These are phyloP conservation scores for Pestalotiopsis sp. DNA, from an alignment of 2,329 filamentous ascomycete genomes.

Conservation along the genomic window DNA sequence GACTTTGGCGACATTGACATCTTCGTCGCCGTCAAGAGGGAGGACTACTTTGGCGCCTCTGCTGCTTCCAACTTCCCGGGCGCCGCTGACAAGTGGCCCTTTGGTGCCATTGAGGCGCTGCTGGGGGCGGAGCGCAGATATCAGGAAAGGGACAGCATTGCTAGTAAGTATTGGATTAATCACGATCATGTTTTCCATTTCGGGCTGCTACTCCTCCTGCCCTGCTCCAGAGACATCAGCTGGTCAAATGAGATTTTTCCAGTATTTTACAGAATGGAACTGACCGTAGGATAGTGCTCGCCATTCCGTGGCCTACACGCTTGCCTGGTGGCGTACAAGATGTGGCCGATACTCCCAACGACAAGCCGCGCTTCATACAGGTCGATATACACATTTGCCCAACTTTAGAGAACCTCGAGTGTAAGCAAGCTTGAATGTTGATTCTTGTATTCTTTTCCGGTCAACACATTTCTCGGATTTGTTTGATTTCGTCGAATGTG, in stretches of 20 bases:
- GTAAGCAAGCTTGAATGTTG: constrained; percentile 30
- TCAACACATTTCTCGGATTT: background rate
- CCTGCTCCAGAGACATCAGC: background rate
- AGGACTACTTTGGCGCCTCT: constrained; percentile 15
- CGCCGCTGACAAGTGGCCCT: constrained; percentile 17
- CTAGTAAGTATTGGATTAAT: background rate
- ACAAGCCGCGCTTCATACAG: constrained; percentile 56
- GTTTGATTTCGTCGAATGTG: too few relatives aligned
- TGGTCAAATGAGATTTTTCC: background rate
- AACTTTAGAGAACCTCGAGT: constrained; percentile 48
- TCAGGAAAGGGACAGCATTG: constrained; percentile 19
- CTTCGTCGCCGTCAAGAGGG: constrained; percentile 49
- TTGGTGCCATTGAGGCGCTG: constrained; percentile 34
- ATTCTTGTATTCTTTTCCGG: background rate
- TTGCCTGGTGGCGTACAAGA: constrained; percentile 5
- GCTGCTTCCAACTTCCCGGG: background rate
- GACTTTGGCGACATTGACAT: constrained; percentile 76
- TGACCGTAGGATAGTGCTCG: constrained; percentile 43
- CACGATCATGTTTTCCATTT: background rate
- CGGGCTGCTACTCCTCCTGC: background rate
- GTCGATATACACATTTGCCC: constrained; percentile 66
- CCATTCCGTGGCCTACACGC: constrained; percentile 55
- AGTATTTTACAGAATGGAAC: background rate
- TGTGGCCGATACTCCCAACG: constrained; percentile 14
- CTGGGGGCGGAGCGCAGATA: constrained; percentile 50